Percentiles rank a stretch among this genome's conserved stretches.
Evolutionary conservation across 148 eudicot species (phyloP).

Genomic region (Rhododendron griersonianum): DNA sequence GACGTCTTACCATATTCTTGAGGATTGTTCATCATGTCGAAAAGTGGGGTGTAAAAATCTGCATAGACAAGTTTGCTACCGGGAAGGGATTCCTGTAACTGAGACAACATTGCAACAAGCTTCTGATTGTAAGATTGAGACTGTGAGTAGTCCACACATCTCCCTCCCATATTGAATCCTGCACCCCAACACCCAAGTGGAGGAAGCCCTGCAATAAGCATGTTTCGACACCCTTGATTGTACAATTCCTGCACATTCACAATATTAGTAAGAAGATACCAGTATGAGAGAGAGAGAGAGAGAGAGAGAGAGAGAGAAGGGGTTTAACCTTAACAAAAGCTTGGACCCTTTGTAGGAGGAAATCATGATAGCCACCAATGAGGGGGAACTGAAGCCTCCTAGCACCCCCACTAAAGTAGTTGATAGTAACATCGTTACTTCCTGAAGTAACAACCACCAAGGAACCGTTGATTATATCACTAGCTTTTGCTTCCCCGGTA

Average conservation of each 20-base stretch:
- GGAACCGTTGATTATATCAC: neutral
- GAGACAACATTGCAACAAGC: neutral
- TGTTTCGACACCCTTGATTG: neutral
- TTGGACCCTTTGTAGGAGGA: constrained; percentile 23
- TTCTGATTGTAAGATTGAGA: neutral
- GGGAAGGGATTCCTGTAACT: neutral
- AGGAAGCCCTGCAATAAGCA: constrained; percentile 1
- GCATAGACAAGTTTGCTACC: neutral
- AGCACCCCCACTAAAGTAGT: constrained; percentile 21
- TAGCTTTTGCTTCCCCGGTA: constrained; percentile 26
- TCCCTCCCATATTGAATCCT: neutral
- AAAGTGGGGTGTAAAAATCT: neutral
- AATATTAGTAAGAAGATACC: too few species aligned
- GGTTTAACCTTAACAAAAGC: constrained; percentile 25
- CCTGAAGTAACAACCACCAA: constrained; percentile 32
- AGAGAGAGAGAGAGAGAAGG: too few species aligned
- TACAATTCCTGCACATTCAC: neutral
- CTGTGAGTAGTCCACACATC: neutral
- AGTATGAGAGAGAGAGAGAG: too few species aligned
- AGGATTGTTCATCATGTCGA: neutral
- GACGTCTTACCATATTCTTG: neutral
- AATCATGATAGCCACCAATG: neutral
- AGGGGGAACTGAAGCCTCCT: constrained; percentile 21
- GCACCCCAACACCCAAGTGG: neutral
- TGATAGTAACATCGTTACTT: constrained; percentile 31